Percentiles rank a stretch among this genome's conserved stretches.
These are phyloP conservation scores for Decorospora gaudefroyi DNA, from an alignment of 2,329 filamentous ascomycete species.

Conservation along the genomic window DNA sequence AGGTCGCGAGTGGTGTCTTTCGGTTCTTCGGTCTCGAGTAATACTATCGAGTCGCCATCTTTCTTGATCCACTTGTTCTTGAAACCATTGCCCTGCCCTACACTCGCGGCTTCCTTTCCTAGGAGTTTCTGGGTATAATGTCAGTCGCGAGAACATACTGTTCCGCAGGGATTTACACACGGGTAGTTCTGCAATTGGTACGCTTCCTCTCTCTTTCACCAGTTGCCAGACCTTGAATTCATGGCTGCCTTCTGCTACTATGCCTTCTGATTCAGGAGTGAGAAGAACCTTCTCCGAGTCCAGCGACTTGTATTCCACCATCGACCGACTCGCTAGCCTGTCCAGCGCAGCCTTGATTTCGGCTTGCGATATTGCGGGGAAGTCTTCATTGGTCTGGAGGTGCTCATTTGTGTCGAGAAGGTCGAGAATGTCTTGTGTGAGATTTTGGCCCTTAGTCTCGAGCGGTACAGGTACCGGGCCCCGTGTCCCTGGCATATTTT, in stretches of 20 bases:
- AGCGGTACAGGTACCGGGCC: slow-evolving; percentile 54
- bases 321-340: slow-evolving; percentile 78
- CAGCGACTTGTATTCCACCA: slow-evolving; percentile 83
- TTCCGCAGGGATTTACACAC: slow-evolving; percentile 34
- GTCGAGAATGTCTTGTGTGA: slow-evolving; percentile 82
- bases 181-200: slow-evolving; percentile 55
- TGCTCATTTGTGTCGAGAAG: slow-evolving; percentile 59
- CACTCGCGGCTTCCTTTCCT: slow-evolving; percentile 74
- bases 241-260: slow-evolving; percentile 59
- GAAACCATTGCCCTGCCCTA: slow-evolving; percentile 95
- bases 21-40: slow-evolving; percentile 68
- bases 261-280: slow-evolving; percentile 79
- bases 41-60: slow-evolving; percentile 58
- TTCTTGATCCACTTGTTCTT: slow-evolving; percentile 72
- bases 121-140: slow-evolving; percentile 59
- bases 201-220: slow-evolving; percentile 51
- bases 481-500: slow-evolving; percentile 52
- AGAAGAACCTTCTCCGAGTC: slow-evolving; percentile 78
- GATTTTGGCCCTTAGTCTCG: slow-evolving; percentile 50
- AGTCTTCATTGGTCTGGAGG: slow-evolving; percentile 56
- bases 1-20: slow-evolving; percentile 77
- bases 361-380: slow-evolving; percentile 53
- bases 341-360: slow-evolving; percentile 85
- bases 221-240: slow-evolving; percentile 58
- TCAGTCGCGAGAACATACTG: slow-evolving; percentile 22